phyloP scores from a whole-genome alignment of 176 grass and related monocot species.

The Aegilops umbellulata region DNA sequence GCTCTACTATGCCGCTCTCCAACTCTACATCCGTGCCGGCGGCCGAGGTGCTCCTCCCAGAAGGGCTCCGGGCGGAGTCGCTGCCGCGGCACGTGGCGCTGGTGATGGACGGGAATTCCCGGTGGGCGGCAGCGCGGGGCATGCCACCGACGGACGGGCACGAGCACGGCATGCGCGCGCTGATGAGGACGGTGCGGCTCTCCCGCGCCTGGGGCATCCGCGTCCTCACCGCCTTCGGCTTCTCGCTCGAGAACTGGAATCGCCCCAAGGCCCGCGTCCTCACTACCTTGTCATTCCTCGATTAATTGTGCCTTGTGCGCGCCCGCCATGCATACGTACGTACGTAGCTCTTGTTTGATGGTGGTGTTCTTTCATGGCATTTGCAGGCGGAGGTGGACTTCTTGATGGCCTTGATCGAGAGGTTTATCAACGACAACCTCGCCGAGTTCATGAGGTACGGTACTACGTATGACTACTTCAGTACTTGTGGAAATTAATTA shows the following conservation, averaged over 20 bases:
- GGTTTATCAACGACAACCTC: conserved; percentile 27
- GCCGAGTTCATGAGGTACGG: background rate
- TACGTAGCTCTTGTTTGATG: too few species aligned
- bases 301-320: too few species aligned
- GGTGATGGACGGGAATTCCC: conserved; percentile 73
- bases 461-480: too few species aligned
- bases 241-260: conserved; percentile 74
- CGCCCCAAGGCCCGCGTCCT: conserved; percentile 39
- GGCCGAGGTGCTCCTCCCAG: conserved; percentile 16
- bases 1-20: too few species aligned
- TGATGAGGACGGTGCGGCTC: conserved; percentile 41
- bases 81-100: conserved; percentile 69
- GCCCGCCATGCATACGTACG: too few species aligned
- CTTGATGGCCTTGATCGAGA: conserved; percentile 54
- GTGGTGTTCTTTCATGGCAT: background rate
- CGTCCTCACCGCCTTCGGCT: conserved; percentile 60
- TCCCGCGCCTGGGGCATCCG: conserved; percentile 51
- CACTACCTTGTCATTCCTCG: too few species aligned
- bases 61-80: conserved; percentile 29
- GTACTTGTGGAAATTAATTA: too few species aligned
- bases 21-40: background rate
- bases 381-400: conserved; percentile 47
- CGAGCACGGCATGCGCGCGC: conserved; percentile 41
- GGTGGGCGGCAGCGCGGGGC: conserved; percentile 51
- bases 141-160: conserved; percentile 46